Percentiles rank a stretch among this genome's conserved stretches.
Conservation (phyloP, 805 yeast species). For the Schizosaccharomyces cryophilus region DNA sequence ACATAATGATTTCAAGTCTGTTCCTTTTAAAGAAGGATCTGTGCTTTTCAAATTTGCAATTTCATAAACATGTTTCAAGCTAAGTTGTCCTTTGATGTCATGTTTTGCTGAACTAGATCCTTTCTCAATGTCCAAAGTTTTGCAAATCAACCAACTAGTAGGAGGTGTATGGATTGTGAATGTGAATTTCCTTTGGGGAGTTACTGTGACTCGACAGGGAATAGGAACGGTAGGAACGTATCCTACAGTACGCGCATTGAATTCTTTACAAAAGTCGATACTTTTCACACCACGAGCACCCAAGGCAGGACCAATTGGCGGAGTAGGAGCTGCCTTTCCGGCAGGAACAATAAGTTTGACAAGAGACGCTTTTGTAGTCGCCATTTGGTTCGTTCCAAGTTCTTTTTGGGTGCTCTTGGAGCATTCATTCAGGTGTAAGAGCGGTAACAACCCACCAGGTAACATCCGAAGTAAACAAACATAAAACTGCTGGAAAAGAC, state of each 20-base stretch:
- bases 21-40: slow-evolving; percentile 51
- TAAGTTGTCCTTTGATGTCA: slow-evolving; percentile 31
- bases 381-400: not conserved
- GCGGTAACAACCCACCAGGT: too few relatives aligned
- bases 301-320: slow-evolving; percentile 96
- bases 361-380: not conserved
- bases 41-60: slow-evolving; percentile 78
- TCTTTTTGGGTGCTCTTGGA: too few relatives aligned
- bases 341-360: slow-evolving; percentile 1
- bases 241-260: slow-evolving; percentile 86
- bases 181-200: slow-evolving; percentile 74
- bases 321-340: slow-evolving; percentile 66
- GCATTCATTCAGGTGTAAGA: too few relatives aligned
- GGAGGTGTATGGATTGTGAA: slow-evolving; percentile 83
- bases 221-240: slow-evolving; percentile 51
- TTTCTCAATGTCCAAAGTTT: slow-evolving; percentile 57
- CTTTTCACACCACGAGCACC: slow-evolving; percentile 98
- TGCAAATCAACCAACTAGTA: slow-evolving; percentile 59
- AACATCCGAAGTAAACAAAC: too few relatives aligned
- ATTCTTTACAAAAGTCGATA: slow-evolving; percentile 92
- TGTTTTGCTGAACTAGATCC: slow-evolving; percentile 44
- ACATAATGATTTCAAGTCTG: slow-evolving; percentile 50
- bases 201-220: slow-evolving; percentile 62
- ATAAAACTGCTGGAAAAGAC: too few relatives aligned
- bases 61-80: slow-evolving; percentile 78